Percentiles rank a stretch among this genome's conserved stretches.
Evolutionary conservation across 306 rosid genomes (phyloP).

Genomic region (Pyrus communis): DNA sequence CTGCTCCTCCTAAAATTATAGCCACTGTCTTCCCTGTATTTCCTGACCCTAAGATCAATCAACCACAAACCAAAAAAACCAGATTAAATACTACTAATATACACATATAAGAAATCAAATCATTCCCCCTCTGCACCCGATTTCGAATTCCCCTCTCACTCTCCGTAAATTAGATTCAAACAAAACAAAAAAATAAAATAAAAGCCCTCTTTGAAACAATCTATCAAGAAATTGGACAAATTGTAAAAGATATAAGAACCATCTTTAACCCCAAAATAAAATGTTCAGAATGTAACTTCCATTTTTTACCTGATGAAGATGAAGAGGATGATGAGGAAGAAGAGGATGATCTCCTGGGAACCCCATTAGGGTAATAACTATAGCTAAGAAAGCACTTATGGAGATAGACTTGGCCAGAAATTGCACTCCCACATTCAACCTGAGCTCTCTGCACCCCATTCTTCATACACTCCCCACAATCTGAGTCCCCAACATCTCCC

Average conservation of each 20-base stretch:
- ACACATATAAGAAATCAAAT: background rate
- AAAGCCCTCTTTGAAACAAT: background rate
- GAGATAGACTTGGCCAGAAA: conserved; percentile 78
- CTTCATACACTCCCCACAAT: conserved; percentile 80
- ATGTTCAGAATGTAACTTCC: background rate
- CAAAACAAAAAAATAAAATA: background rate
- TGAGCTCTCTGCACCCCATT: conserved; percentile 72
- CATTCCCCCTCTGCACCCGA: background rate
- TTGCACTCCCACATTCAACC: conserved; percentile 78
- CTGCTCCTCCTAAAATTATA: conserved; percentile 77
- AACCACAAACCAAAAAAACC: conserved; percentile 2
- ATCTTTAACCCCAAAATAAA: background rate
- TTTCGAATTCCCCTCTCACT: no score
- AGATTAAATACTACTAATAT: conserved; percentile 5
- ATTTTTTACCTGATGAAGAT: conserved; percentile 52
- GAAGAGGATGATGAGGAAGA: conserved; percentile 37
- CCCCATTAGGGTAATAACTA: conserved; percentile 82
- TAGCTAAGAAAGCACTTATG: conserved; percentile 82
- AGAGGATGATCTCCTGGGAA: conserved; percentile 61
- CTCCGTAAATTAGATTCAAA: no score
- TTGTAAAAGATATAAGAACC: background rate
- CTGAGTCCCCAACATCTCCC: conserved; percentile 83
- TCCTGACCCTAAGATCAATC: conserved; percentile 41
- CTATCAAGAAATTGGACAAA: background rate
- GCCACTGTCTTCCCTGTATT: conserved; percentile 84